Evolutionary conservation across 805 yeast species (phyloP).

Genomic region (Myxozyma nipponensis): DNA sequence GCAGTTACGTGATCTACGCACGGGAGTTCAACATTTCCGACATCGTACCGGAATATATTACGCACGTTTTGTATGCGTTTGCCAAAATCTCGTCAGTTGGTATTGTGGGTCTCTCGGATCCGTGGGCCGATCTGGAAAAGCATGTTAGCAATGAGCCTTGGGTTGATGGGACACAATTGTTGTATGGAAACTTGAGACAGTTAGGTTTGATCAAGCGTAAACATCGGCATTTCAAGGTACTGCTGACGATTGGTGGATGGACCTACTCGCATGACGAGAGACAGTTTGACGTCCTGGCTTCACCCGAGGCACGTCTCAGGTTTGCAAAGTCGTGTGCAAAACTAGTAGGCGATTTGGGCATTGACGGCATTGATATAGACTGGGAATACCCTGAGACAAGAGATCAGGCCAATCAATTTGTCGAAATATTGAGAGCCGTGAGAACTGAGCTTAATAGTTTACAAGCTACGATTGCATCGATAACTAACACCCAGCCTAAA

Average conservation of each 20-base stretch:
- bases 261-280: slow-evolving; percentile 46
- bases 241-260: slow-evolving; percentile 86
- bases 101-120: slow-evolving; percentile 51
- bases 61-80: slow-evolving; percentile 79
- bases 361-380: slow-evolving; percentile 91
- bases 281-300: slow-evolving; percentile 43
- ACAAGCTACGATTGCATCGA: slow-evolving; percentile 34
- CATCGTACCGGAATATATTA: slow-evolving; percentile 52
- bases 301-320: slow-evolving; percentile 36
- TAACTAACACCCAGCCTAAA: slow-evolving; percentile 6
- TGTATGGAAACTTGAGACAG: slow-evolving; percentile 51
- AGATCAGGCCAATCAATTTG: slow-evolving; percentile 46
- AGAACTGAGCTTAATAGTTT: slow-evolving; percentile 42
- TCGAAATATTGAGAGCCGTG: slow-evolving; percentile 43
- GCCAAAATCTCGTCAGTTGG: slow-evolving; percentile 60
- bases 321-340: slow-evolving; percentile 52
- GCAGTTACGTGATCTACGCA: slow-evolving; percentile 63
- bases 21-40: slow-evolving; percentile 57
- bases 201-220: slow-evolving; percentile 46
- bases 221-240: slow-evolving; percentile 47
- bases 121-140: slow-evolving; percentile 49
- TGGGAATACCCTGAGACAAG: slow-evolving; percentile 79
- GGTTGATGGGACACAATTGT: slow-evolving; percentile 2
- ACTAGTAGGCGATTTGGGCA: slow-evolving; percentile 46
- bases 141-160: slow-evolving; percentile 14